Conservation (phyloP, 805 yeast genomes). For the Candida hispaniensis region DNA sequence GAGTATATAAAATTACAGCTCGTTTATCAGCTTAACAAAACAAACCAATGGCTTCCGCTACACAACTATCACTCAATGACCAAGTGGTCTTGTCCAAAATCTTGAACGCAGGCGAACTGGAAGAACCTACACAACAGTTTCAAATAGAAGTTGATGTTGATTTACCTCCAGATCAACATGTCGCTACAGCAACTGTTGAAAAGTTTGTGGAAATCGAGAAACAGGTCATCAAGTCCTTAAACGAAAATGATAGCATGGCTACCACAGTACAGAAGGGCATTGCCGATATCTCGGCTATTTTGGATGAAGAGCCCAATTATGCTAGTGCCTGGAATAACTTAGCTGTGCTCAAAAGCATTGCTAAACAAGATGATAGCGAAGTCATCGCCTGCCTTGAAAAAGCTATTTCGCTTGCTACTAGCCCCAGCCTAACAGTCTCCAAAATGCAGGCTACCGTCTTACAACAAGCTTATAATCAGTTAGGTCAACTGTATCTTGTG, state of each 20-base stretch:
- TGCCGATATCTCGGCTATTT: slow-evolving; percentile 20
- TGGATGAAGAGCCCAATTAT: slow-evolving; percentile 24
- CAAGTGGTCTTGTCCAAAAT: slow-evolving; percentile 17
- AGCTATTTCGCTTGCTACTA: slow-evolving; percentile 26
- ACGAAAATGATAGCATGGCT: slow-evolving; percentile 15
- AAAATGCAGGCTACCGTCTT: slow-evolving; percentile 27
- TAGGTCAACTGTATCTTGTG: slow-evolving; percentile 25
- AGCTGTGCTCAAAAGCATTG: slow-evolving; percentile 22
- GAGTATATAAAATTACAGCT: too few species aligned
- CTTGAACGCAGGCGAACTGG: slow-evolving; percentile 17
- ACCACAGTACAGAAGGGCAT: slow-evolving; percentile 16
- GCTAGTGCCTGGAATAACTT: slow-evolving; percentile 30
- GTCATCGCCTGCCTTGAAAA: slow-evolving; percentile 22
- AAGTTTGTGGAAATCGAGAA: slow-evolving; percentile 20
- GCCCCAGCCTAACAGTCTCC: slow-evolving; percentile 20
- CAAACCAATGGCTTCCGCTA: slow-evolving; percentile 17
- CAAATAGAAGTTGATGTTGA: slow-evolving; percentile 19
- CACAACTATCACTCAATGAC: slow-evolving; percentile 16
- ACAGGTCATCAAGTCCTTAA: slow-evolving; percentile 21
- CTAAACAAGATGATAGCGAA: slow-evolving; percentile 4
- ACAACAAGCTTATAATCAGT: slow-evolving; percentile 27
- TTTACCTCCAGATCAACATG: slow-evolving; percentile 23
- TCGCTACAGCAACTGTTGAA: slow-evolving; percentile 18
- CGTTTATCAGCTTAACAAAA: too few species aligned
- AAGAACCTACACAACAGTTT: slow-evolving; percentile 7